Evolutionary conservation across 139 green algal species (phyloP).

Genomic region (Marvania coccoides): DNA sequence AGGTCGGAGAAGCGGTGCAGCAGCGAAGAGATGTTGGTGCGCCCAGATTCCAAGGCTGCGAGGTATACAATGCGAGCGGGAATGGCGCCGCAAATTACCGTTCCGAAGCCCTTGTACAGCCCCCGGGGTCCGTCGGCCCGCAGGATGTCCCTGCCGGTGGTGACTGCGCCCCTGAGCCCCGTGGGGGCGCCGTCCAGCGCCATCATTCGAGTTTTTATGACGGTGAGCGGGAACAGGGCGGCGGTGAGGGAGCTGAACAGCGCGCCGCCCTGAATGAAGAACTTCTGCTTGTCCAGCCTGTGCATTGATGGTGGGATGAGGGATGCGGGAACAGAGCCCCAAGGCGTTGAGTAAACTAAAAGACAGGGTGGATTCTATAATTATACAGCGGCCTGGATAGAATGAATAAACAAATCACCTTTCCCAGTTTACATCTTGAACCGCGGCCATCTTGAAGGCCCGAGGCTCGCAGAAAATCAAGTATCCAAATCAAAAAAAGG

Average conservation of each 20-base stretch:
- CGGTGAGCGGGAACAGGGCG: constrained; percentile 76
- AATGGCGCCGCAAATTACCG: constrained; percentile 54
- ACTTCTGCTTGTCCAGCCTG: constrained; percentile 86
- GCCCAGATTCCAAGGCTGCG: constrained; percentile 57
- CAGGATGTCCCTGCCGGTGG: constrained; percentile 57
- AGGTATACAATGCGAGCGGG: constrained; percentile 62
- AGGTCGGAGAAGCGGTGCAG: constrained; percentile 27
- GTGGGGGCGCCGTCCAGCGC: constrained; percentile 38
- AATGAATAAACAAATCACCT: too few relatives aligned
- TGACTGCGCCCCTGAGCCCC: constrained; percentile 43
- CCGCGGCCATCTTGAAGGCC: neutral
- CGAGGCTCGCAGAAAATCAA: too few relatives aligned
- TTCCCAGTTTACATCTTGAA: constrained; percentile 8
- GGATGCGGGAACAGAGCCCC: too few relatives aligned
- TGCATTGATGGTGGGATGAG: neutral
- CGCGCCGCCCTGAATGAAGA: constrained; percentile 72
- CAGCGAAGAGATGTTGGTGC: constrained; percentile 21
- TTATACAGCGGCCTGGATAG: too few relatives aligned
- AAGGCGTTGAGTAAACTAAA: too few relatives aligned
- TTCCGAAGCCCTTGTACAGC: constrained; percentile 85
- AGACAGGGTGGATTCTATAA: too few relatives aligned
- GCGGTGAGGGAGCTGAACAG: constrained; percentile 50
- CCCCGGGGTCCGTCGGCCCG: constrained; percentile 65
- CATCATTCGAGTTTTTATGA: constrained; percentile 92
- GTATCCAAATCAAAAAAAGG: neutral